A percentile compares a stretch with the other conserved stretches of the same genome.
Evolutionary conservation across 2,329 filamentous ascomycete genomes (phyloP).

Genomic region (Ophiocordyceps unilateralis): DNA sequence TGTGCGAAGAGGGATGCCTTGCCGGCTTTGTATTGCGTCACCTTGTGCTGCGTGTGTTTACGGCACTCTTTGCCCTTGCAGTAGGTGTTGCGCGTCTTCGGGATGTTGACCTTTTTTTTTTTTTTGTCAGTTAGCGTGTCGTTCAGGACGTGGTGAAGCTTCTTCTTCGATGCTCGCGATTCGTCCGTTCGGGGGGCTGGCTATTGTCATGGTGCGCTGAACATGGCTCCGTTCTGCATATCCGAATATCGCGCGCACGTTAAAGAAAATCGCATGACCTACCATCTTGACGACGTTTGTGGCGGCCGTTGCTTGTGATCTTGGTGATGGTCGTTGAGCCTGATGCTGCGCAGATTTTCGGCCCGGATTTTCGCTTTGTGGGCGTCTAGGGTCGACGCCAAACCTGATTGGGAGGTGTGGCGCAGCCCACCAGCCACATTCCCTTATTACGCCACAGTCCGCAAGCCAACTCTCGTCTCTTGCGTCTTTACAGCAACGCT

Average conservation of each 20-base stretch:
- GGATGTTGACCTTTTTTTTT: constrained; percentile 71
- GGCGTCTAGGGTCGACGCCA: constrained; percentile 22
- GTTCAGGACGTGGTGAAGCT: no score
- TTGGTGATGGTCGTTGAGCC: constrained; percentile 19
- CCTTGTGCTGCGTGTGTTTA: constrained; percentile 83
- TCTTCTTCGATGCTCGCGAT: no score
- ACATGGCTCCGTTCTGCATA: no score
- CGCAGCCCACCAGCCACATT: constrained; percentile 3
- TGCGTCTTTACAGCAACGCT: not conserved
- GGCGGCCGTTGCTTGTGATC: constrained; percentile 18
- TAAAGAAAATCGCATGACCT: no score
- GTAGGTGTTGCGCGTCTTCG: constrained; percentile 93
- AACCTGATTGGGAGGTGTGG: constrained; percentile 15
- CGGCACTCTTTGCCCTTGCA: constrained; percentile 93
- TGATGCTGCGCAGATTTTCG: constrained; percentile 22
- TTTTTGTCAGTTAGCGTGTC: constrained; percentile 12
- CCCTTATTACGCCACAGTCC: not conserved
- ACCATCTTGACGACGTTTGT: constrained; percentile 35
- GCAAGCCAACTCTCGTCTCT: not conserved
- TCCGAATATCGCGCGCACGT: no score
- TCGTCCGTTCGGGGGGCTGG: no score
- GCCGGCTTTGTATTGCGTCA: constrained; percentile 93
- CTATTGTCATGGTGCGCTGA: no score
- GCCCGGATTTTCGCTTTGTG: constrained; percentile 27
- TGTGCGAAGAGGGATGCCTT: constrained; percentile 94